Evolutionary conservation across 495 filamentous ascomycete species (phyloP).

Genomic region (Podospora appendiculata): DNA sequence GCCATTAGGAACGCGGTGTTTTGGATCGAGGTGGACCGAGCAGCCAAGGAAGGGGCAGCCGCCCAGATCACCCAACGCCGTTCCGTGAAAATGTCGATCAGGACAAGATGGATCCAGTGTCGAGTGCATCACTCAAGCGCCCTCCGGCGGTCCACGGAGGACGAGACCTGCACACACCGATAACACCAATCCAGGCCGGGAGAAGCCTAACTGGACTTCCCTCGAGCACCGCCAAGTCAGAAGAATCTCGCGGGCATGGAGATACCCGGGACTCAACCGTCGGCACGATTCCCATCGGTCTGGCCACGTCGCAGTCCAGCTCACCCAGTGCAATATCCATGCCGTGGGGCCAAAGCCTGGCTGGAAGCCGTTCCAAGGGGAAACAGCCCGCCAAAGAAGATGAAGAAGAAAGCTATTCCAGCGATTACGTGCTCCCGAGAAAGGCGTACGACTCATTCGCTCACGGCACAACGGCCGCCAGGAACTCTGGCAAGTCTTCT

Average conservation of each 20-base stretch:
- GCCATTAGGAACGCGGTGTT: slow-evolving; percentile 1
- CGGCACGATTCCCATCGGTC: not conserved
- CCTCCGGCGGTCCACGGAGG: too few species aligned
- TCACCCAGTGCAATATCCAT: not conserved
- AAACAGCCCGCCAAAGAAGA: not conserved
- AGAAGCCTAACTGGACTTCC: too few species aligned
- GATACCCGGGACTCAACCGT: not conserved
- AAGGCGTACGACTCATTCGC: not conserved
- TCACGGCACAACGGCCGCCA: too few species aligned
- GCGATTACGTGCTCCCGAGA: not conserved
- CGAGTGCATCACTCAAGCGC: too few species aligned
- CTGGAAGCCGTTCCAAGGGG: too few species aligned
- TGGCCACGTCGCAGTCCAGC: not conserved
- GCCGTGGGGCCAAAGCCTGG: not conserved
- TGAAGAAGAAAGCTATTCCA: not conserved
- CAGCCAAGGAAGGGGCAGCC: too few species aligned
- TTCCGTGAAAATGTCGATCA: too few species aligned
- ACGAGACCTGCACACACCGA: too few species aligned
- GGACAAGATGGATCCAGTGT: too few species aligned
- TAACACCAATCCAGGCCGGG: too few species aligned
- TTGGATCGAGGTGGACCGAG: not conserved
- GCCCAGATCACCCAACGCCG: too few species aligned
- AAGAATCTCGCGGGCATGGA: not conserved
- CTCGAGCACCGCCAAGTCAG: not conserved
- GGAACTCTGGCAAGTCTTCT: too few species aligned